Percentiles rank a stretch among this genome's conserved stretches.
Conservation (phyloP, 345 rosid genomes). For the Populus tremula region DNA sequence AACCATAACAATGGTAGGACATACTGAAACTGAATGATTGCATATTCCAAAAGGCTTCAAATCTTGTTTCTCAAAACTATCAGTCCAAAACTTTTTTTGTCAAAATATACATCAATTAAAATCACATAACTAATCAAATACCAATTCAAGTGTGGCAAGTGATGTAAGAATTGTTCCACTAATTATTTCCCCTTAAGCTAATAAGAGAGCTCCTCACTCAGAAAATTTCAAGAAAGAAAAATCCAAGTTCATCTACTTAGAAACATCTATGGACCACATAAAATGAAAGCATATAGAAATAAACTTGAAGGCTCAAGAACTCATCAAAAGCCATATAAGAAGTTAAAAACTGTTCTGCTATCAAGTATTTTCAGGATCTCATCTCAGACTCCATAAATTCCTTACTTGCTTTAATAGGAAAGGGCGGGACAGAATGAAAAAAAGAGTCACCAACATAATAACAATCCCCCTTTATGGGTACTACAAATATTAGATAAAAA, state of each 20-base stretch:
- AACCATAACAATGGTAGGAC: not conserved
- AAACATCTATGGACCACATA: not conserved
- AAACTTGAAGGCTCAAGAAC: not conserved
- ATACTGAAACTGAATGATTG: not conserved
- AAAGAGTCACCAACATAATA: not conserved
- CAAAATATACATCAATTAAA: too few relatives aligned
- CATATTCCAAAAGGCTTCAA: not conserved
- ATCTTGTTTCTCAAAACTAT: not conserved
- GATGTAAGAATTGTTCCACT: not conserved
- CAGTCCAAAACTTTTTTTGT: too few relatives aligned
- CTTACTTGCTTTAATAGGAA: not conserved
- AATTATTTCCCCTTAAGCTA: conserved; percentile 6
- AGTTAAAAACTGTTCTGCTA: not conserved
- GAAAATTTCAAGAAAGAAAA: too few relatives aligned
- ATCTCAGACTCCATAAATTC: not conserved
- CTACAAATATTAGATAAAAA: not conserved
- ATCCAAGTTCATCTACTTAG: too few relatives aligned
- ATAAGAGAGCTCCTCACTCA: not conserved
- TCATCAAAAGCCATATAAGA: not conserved
- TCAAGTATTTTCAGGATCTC: not conserved
- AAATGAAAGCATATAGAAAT: not conserved
- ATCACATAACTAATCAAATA: too few relatives aligned
- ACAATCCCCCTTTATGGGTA: not conserved
- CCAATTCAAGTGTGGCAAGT: not conserved
- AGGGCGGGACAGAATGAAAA: not conserved